A percentile compares a stretch with the other conserved stretches of the same genome.
phyloP scores from a whole-genome alignment of 495 filamentous ascomycete species.

The Aspergillus nidulans region DNA sequence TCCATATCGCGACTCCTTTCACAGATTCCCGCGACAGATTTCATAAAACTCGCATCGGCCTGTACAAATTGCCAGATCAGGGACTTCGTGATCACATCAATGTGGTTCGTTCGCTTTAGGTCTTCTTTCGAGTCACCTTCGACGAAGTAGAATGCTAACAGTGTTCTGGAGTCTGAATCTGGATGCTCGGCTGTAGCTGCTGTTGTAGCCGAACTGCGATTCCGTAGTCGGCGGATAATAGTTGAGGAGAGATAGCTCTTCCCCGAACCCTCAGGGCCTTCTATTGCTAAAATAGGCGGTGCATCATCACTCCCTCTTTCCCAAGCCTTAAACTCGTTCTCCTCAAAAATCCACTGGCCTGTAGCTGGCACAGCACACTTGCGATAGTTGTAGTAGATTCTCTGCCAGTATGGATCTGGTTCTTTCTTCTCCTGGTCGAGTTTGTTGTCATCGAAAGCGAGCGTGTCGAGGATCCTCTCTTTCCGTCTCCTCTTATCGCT shows the following conservation, averaged over 20 bases:
- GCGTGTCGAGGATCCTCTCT: conserved; percentile 24
- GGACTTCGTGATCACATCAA: conserved; percentile 23
- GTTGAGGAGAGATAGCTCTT: conserved; percentile 37
- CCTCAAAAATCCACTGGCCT: conserved; percentile 28
- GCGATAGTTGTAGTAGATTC: conserved; percentile 29
- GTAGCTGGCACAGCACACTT: conserved; percentile 30
- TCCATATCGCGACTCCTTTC: conserved; percentile 25
- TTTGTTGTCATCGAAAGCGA: conserved; percentile 29
- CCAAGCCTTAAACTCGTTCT: conserved; percentile 27
- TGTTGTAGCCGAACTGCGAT: conserved; percentile 18
- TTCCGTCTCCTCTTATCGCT: conserved; percentile 30
- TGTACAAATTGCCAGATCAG: conserved; percentile 36
- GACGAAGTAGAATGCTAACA: conserved; percentile 34
- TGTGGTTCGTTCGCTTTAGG: conserved; percentile 14
- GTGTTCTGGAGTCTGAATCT: conserved; percentile 22
- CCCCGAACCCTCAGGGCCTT: conserved; percentile 30
- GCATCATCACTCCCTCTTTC: conserved; percentile 16
- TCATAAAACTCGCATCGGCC: conserved; percentile 32
- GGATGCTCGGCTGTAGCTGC: neutral
- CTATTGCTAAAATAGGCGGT: conserved; percentile 25
- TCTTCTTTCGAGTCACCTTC: conserved; percentile 33
- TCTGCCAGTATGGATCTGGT: conserved; percentile 33
- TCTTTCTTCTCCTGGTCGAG: conserved; percentile 28
- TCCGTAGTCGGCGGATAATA: conserved; percentile 28
- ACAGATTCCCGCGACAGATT: conserved; percentile 29